phyloP scores from a whole-genome alignment of 148 eudicot species.

The Fagopyrum homotropicum region DNA sequence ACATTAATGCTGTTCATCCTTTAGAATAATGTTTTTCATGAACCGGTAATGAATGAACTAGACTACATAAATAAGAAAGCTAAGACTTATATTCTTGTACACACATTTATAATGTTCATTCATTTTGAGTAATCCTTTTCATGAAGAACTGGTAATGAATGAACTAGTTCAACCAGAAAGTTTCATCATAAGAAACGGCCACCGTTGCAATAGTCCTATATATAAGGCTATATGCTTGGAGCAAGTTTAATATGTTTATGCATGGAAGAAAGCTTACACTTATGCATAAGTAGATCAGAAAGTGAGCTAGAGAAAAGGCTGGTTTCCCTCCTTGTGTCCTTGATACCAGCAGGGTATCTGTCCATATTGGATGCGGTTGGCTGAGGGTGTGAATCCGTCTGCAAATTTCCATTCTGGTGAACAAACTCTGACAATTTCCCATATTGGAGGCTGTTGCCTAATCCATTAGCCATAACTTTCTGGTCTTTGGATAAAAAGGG shows the following conservation, averaged over 20 bases:
- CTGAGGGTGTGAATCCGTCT: conserved; percentile 26
- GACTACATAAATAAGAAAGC: no score
- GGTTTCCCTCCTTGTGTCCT: conserved; percentile 33
- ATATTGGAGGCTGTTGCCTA: conserved; percentile 24
- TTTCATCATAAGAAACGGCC: neutral
- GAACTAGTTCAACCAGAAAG: neutral
- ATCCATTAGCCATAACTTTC: conserved; percentile 19
- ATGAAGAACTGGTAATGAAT: conserved; percentile 1
- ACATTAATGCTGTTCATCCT: no score
- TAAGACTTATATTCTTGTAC: neutral
- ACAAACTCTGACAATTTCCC: conserved; percentile 20
- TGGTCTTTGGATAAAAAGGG: conserved; percentile 24
- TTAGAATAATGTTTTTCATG: no score
- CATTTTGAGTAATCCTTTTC: neutral
- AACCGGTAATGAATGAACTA: no score
- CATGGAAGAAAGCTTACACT: conserved; percentile 24
- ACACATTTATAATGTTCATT: neutral
- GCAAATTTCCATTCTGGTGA: conserved; percentile 27
- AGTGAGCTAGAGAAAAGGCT: conserved; percentile 38
- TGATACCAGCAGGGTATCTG: conserved; percentile 26
- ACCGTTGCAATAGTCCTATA: neutral
- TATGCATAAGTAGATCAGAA: conserved; percentile 34
- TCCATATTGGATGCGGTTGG: conserved; percentile 17
- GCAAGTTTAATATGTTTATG: neutral
- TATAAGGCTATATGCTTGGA: neutral